Conservation (phyloP, 352 stramenopile species). For the Pythium pectinolyticum region DNA sequence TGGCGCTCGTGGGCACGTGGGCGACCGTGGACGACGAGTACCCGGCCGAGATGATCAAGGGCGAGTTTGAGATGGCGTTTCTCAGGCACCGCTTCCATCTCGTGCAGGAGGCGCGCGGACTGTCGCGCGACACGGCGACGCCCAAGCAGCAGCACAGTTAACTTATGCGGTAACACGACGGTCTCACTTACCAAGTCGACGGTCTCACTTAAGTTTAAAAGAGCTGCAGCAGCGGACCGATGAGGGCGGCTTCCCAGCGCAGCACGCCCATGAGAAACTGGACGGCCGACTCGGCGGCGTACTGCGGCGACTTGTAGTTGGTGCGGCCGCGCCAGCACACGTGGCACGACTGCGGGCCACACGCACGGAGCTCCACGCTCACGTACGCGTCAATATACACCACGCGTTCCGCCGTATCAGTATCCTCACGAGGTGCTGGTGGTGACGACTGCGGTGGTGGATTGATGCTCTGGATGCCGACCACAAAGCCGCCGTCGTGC, state of each 20-base stretch:
- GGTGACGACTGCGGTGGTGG: constrained; percentile 17
- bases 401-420: too few relatives aligned
- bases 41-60: constrained; percentile 69
- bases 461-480: constrained; percentile 41
- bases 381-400: constrained; percentile 38
- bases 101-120: constrained; percentile 63
- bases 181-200: too few relatives aligned
- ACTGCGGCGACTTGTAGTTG: constrained; percentile 31
- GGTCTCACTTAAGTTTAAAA: constrained; percentile 16
- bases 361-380: constrained; percentile 32
- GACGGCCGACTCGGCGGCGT: constrained; percentile 31
- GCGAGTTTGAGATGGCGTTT: constrained; percentile 83
- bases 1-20: constrained; percentile 81
- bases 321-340: constrained; percentile 27
- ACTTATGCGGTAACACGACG: neutral
- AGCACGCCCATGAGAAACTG: constrained; percentile 30
- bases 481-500: constrained; percentile 20
- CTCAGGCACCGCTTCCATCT: constrained; percentile 78
- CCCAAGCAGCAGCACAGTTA: constrained; percentile 22
- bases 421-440: neutral
- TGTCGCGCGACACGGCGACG: constrained; percentile 60
- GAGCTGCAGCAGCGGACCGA: constrained; percentile 22
- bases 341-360: neutral
- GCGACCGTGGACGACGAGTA: constrained; percentile 73
- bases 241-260: constrained; percentile 22